These are phyloP conservation scores for Sporisorium reilianum DNA, from an alignment of 1,284 basidiomycete genomes.

Conservation along the genomic window DNA sequence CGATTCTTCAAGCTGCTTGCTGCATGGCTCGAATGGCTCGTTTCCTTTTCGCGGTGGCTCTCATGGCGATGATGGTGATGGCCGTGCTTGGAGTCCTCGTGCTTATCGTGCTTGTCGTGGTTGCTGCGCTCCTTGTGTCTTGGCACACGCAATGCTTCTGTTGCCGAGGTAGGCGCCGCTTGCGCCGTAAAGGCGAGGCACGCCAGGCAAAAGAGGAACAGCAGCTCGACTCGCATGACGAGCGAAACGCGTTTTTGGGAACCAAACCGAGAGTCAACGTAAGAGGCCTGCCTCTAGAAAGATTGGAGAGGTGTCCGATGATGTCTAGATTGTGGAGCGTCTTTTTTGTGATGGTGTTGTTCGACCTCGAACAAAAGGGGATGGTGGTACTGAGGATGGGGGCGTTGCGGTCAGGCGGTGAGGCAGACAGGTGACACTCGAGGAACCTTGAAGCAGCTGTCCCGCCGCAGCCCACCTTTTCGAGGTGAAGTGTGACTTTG, in stretches of 20 bases:
- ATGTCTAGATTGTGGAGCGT: background rate
- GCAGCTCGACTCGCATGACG: constrained; percentile 25
- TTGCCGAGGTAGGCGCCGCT: constrained; percentile 23
- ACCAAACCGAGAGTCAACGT: too few species aligned
- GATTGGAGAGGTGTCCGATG: background rate
- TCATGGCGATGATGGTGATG: constrained; percentile 9
- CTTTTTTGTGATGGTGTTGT: background rate
- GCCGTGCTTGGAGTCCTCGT: background rate
- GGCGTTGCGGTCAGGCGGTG: background rate
- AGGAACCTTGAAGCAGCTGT: background rate
- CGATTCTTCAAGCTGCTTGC: background rate
- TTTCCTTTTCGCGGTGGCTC: background rate
- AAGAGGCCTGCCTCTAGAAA: constrained; percentile 26
- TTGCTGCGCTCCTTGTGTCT: constrained; percentile 1
- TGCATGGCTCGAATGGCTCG: background rate
- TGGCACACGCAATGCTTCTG: constrained; percentile 8
- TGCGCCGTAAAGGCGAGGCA: constrained; percentile 41
- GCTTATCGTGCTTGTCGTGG: background rate
- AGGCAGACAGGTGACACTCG: background rate
- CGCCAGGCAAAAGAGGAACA: constrained; percentile 30
- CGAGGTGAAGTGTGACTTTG: background rate
- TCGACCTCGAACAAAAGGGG: background rate
- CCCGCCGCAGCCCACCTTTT: constrained; percentile 2
- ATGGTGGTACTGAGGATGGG: background rate
- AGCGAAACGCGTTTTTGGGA: background rate